A percentile compares a stretch with the other conserved stretches of the same genome.
These are phyloP conservation scores for Dioscorea alata DNA, from an alignment of 106 monocot genomes.

Conservation along the genomic window DNA sequence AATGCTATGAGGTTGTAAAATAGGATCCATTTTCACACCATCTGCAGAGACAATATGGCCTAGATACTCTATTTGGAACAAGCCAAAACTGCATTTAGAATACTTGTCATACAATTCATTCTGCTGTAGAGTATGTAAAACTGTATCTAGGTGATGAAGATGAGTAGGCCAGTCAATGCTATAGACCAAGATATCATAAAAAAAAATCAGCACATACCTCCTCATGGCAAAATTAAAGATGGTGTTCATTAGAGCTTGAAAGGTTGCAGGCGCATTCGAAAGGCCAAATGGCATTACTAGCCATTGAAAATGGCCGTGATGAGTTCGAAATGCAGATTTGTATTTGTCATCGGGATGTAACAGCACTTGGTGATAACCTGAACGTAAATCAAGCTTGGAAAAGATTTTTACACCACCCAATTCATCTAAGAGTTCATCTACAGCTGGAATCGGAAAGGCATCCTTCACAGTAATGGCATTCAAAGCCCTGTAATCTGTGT, in stretches of 20 bases:
- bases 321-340: neutral
- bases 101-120: too few relatives aligned
- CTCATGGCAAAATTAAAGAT: neutral
- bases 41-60: neutral
- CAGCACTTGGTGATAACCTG: neutral
- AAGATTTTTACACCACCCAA: neutral
- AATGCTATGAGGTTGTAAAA: too few relatives aligned
- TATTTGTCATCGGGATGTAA: neutral
- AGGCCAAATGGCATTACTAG: neutral
- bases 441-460: neutral
- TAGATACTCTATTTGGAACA: neutral
- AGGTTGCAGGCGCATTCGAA: constrained; percentile 1
- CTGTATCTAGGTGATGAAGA: neutral
- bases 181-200: constrained; percentile 3
- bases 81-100: neutral
- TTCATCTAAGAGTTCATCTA: neutral
- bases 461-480: neutral
- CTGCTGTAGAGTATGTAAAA: neutral
- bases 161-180: neutral
- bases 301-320: neutral
- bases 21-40: neutral
- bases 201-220: constrained; percentile 1
- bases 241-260: constrained; percentile 3
- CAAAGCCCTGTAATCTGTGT: neutral
- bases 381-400: too few relatives aligned